phyloP scores from a whole-genome alignment of 805 yeast genomes.

The Candida boidinii region DNA sequence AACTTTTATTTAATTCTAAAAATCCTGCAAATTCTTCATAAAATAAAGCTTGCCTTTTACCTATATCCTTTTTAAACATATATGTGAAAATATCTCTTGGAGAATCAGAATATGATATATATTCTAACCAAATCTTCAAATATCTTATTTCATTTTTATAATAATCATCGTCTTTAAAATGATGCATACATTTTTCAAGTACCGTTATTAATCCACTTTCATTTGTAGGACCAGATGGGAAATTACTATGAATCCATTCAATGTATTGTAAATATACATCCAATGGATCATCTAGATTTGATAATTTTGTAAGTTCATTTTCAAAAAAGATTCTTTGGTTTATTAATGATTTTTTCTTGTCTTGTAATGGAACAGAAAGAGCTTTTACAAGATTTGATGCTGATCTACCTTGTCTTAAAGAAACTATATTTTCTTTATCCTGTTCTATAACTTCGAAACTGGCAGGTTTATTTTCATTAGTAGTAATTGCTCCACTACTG shows the following conservation, averaged over 20 bases:
- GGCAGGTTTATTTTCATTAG: too few relatives aligned
- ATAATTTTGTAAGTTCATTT: constrained; percentile 26
- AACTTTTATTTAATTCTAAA: constrained; percentile 42
- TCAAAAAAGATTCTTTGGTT: constrained; percentile 42
- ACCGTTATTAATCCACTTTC: constrained; percentile 59
- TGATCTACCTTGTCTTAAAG: constrained; percentile 60
- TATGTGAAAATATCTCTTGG: constrained; percentile 67
- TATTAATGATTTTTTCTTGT: constrained; percentile 5
- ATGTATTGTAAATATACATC: constrained; percentile 69
- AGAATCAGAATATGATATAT: constrained; percentile 57
- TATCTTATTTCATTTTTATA: constrained; percentile 82
- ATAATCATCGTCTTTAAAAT: constrained; percentile 52
- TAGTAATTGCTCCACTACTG: constrained; percentile 3
- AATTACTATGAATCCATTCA: constrained; percentile 57
- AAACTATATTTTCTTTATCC: constrained; percentile 73
- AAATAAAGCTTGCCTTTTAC: constrained; percentile 53
- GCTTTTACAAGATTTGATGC: constrained; percentile 45
- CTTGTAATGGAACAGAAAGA: constrained; percentile 20
- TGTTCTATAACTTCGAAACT: constrained; percentile 34
- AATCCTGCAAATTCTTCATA: constrained; percentile 73
- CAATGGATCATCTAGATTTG: constrained; percentile 74
- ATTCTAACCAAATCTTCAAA: constrained; percentile 72
- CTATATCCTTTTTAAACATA: constrained; percentile 65
- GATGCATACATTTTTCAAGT: constrained; percentile 64
- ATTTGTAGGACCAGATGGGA: constrained; percentile 50